Base-by-base conservation (phyloP, 1,139 yeast species). In the Zygosaccharomyces sapae region DNA sequence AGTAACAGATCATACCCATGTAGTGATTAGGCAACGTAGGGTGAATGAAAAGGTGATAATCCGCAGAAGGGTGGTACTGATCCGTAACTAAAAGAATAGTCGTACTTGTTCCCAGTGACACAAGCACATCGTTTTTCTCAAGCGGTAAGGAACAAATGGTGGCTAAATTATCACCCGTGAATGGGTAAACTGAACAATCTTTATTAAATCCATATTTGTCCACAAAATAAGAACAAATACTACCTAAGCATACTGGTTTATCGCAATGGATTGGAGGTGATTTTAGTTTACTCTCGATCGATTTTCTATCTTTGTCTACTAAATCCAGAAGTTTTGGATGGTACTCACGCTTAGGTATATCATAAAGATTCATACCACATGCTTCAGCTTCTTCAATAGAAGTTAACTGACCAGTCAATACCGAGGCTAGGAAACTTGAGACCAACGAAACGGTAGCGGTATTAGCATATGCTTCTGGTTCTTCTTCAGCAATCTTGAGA, bases 1-100 rank as follows among this genome's bases (percentile, higher is more conserved):
- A 86, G 65, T 89, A 89, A 65, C 97, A 89, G 47, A 89, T 79
- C 97, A 89, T 89, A 31, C 95, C 96, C 97, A 89, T 89, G 65
- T 81, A 89, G 41, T 83, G 80, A 33, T 74, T 75, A 0, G 81
- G 79, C 56, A 85, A 76, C 0, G 95, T 83, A 4, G 97, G 97
- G 63, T 89, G 97, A 51, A 81, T 79, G 69, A 89, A 89, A 56
- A 88, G 66, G 62, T 89, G 97, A 64, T 88, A 89, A 57, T 83
- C 85, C 3, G 89, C 79, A 1, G 92, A 83, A 2, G 97, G 90
- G 24, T 74, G 75, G 63, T 83, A 89, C 49, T 80, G 76, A 50
- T 86, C 83, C 3, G 97, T 89, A 34, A 88, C 81, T 43, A 89
- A 70, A 34, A 89, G 73, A 4, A 87, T 89, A 0, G 97, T 89